A percentile compares a stretch with the other conserved stretches of the same genome.
These are phyloP conservation scores for Pinus tabuliformis DNA, from an alignment of 75 land plant genomes.

Conservation along the genomic window DNA sequence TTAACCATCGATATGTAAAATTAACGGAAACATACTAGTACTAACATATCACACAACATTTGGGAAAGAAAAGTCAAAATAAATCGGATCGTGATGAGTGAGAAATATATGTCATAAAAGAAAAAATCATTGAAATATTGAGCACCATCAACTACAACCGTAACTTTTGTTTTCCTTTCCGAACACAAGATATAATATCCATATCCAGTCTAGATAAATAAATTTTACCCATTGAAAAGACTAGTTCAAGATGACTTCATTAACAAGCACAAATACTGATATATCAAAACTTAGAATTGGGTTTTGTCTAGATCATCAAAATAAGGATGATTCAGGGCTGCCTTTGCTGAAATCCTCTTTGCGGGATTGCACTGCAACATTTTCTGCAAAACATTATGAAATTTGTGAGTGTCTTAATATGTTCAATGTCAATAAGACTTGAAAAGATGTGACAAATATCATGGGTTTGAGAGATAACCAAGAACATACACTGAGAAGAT, in stretches of 20 bases:
- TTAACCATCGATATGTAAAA: too few species aligned
- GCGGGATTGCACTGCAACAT: constrained; percentile 67
- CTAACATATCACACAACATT: too few species aligned
- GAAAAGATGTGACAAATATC: too few species aligned
- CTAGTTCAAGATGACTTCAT: too few species aligned
- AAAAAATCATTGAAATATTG: too few species aligned
- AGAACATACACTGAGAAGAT: constrained; percentile 49
- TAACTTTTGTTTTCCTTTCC: not conserved
- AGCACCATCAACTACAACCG: too few species aligned
- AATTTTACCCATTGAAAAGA: not conserved
- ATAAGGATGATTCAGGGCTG: constrained; percentile 31
- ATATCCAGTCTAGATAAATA: not conserved
- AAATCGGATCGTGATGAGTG: too few species aligned
- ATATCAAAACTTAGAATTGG: constrained; percentile 35
- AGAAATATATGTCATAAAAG: too few species aligned
- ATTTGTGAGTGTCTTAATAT: too few species aligned
- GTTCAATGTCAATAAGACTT: too few species aligned
- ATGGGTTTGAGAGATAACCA: not conserved
- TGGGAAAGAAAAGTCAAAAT: too few species aligned
- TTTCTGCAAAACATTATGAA: constrained; percentile 22
- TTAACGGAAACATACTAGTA: too few species aligned
- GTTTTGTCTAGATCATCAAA: constrained; percentile 21
- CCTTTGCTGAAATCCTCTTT: constrained; percentile 65
- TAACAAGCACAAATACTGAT: not conserved
- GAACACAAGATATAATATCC: not conserved